Evolutionary conservation across 495 filamentous ascomycete species (phyloP).

Genomic region (Achaetomiella virescens): DNA sequence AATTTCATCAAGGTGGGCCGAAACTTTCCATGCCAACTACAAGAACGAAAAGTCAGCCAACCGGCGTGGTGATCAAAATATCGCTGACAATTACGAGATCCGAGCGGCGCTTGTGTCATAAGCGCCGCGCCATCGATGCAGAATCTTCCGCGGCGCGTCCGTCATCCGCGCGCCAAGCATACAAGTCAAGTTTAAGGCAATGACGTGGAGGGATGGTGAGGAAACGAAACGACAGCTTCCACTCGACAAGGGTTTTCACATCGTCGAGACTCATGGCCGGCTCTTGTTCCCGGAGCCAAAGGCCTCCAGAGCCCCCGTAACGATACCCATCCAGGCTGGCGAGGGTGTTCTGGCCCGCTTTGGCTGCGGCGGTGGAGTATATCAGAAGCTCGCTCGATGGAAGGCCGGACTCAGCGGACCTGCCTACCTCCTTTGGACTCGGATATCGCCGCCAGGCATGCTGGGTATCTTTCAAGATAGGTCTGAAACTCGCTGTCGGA

Average conservation of each 20-base stretch:
- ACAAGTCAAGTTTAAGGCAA: background rate
- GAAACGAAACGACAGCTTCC: constrained; percentile 59
- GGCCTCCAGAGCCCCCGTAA: constrained; percentile 35
- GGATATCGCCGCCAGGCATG: constrained; percentile 38
- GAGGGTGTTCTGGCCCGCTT: constrained; percentile 40
- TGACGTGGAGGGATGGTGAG: background rate
- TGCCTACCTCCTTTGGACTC: constrained; percentile 35
- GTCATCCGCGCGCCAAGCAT: background rate
- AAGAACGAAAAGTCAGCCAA: background rate
- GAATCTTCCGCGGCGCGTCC: background rate
- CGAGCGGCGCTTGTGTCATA: background rate
- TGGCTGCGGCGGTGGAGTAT: constrained; percentile 23
- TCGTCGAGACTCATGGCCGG: constrained; percentile 36
- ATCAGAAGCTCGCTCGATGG: constrained; percentile 3
- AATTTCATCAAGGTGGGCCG: constrained; percentile 63
- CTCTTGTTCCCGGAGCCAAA: constrained; percentile 30
- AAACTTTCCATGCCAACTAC: constrained; percentile 58
- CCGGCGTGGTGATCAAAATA: background rate
- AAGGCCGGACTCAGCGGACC: background rate
- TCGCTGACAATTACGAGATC: background rate
- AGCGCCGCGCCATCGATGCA: constrained; percentile 1
- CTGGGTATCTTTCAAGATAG: constrained; percentile 30
- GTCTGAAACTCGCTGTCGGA: constrained; percentile 30
- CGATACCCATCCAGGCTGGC: constrained; percentile 44
- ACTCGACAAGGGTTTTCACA: constrained; percentile 56